These are phyloP conservation scores for Myotisia sp. DNA, from an alignment of 2,329 filamentous ascomycete species.

Conservation along the genomic window DNA sequence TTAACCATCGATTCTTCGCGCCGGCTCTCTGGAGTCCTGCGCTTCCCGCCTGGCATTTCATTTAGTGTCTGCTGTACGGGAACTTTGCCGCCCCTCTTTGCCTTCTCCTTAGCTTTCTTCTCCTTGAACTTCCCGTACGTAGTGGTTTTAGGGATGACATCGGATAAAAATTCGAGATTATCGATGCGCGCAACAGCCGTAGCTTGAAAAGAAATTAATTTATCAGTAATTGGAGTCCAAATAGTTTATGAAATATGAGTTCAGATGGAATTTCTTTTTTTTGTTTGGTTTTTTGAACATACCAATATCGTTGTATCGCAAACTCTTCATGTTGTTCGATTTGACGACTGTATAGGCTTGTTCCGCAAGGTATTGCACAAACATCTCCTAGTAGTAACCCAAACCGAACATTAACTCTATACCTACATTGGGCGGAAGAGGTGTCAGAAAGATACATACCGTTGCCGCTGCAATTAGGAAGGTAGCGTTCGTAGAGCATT, in stretches of 20 bases:
- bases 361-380: slow-evolving; percentile 78
- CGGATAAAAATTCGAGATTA: slow-evolving; percentile 85
- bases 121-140: slow-evolving; percentile 69
- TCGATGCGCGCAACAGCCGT: slow-evolving; percentile 76
- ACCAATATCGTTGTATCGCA: slow-evolving; percentile 93
- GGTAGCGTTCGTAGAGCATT: slow-evolving; percentile 84
- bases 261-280: too few species aligned
- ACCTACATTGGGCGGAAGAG: not conserved
- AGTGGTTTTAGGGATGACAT: slow-evolving; percentile 76
- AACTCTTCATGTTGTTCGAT: slow-evolving; percentile 85
- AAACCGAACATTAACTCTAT: not conserved
- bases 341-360: slow-evolving; percentile 81
- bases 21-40: slow-evolving; percentile 14
- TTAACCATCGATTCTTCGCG: slow-evolving; percentile 14
- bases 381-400: slow-evolving; percentile 56
- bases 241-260: not conserved
- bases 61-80: slow-evolving; percentile 28
- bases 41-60: slow-evolving; percentile 10
- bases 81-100: slow-evolving; percentile 20
- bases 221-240: not conserved
- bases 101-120: slow-evolving; percentile 26
- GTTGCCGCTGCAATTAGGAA: slow-evolving; percentile 89
- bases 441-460: slow-evolving; percentile 32
- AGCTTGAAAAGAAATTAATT: slow-evolving; percentile 36
- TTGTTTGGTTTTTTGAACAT: too few species aligned